A percentile compares a stretch with the other conserved stretches of the same genome.
Conservation (phyloP, 2,329 filamentous ascomycete species). For the Madurella fahalii region DNA sequence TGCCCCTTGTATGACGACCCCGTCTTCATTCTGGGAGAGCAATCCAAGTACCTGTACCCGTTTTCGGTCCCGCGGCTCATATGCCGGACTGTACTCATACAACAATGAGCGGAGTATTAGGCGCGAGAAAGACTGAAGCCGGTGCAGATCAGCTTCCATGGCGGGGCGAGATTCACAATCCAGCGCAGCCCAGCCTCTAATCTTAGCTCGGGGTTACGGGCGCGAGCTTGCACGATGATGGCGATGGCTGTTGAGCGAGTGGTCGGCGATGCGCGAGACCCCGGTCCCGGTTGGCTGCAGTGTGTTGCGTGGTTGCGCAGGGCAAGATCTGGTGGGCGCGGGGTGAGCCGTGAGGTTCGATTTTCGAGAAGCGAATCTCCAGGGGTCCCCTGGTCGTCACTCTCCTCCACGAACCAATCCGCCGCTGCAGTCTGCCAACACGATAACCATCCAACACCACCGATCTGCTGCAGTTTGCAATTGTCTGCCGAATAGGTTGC, state of each 20-base stretch:
- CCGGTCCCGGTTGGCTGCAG: constrained; percentile 17
- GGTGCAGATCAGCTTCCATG: constrained; percentile 6
- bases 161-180: neutral
- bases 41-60: constrained; percentile 1
- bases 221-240: neutral
- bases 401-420: constrained; percentile 3
- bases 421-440: constrained; percentile 8
- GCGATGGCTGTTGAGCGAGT: constrained; percentile 3
- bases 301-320: constrained; percentile 12
- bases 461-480: constrained; percentile 13
- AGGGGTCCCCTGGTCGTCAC: neutral
- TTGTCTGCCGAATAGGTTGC: constrained; percentile 13
- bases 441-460: constrained; percentile 6
- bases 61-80: neutral
- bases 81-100: constrained; percentile 4
- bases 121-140: neutral
- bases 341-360: constrained; percentile 24
- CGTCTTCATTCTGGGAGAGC: neutral
- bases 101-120: neutral
- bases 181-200: neutral
- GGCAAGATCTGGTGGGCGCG: constrained; percentile 21
- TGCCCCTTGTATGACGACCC: neutral
- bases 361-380: constrained; percentile 5
- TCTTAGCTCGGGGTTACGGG: neutral
- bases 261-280: constrained; percentile 3